Evolutionary conservation across 176 grass and related monocot genomes (phyloP).

Genomic region (Zoysia pacifica): DNA sequence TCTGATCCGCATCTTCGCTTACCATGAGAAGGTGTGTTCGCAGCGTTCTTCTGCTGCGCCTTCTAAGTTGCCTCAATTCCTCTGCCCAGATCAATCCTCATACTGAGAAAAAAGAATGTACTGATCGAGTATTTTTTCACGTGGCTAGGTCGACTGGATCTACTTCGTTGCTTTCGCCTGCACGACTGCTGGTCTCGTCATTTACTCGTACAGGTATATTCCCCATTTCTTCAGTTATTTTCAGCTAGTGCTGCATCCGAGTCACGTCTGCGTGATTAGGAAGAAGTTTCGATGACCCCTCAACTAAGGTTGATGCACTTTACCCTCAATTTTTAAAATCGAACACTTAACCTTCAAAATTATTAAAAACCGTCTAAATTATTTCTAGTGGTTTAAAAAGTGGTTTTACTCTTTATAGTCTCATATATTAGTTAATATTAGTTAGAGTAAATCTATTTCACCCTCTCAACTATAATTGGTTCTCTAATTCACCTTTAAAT

Average conservation of each 20-base stretch:
- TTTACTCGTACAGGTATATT: constrained; percentile 51
- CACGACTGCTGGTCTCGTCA: constrained; percentile 42
- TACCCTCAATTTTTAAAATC: too few species aligned
- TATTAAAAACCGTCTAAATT: too few species aligned
- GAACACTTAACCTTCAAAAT: too few species aligned
- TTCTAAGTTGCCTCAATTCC: background rate
- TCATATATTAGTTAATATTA: too few species aligned
- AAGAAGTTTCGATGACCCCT: too few species aligned
- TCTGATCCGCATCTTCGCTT: constrained; percentile 76
- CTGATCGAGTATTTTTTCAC: constrained; percentile 17
- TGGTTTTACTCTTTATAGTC: too few species aligned
- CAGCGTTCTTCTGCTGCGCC: background rate
- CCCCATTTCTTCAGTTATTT: background rate
- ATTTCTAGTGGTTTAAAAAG: too few species aligned
- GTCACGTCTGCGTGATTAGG: background rate
- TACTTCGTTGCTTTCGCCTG: constrained; percentile 64
- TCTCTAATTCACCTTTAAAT: too few species aligned
- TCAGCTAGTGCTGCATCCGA: background rate
- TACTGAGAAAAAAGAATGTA: background rate
- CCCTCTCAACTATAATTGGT: too few species aligned
- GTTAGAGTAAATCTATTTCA: too few species aligned
- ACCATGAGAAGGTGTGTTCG: constrained; percentile 58
- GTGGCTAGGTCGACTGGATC: constrained; percentile 77
- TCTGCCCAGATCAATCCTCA: background rate
- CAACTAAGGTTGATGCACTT: too few species aligned